A percentile compares a stretch with the other conserved stretches of the same genome.
These are phyloP conservation scores for Vigna nakashimae DNA, from an alignment of 306 rosid species.

Conservation along the genomic window DNA sequence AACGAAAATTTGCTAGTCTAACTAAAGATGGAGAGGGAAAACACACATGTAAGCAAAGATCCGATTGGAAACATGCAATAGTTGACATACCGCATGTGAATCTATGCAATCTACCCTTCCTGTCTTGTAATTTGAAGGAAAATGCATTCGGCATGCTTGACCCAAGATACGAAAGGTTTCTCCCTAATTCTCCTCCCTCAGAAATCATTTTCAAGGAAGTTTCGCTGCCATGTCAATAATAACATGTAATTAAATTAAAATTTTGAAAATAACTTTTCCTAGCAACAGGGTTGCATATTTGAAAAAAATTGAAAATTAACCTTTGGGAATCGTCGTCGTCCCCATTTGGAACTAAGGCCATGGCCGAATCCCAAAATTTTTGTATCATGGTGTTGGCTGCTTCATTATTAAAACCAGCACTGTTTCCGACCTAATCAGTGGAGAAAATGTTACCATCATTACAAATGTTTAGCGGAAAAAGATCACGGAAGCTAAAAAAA, in stretches of 20 bases:
- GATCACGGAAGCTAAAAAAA: background rate
- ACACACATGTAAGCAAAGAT: background rate
- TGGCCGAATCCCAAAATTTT: constrained; percentile 97
- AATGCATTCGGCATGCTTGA: constrained; percentile 53
- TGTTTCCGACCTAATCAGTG: constrained; percentile 73
- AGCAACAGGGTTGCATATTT: constrained; percentile 26
- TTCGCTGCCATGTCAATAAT: constrained; percentile 63
- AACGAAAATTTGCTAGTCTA: too few species aligned
- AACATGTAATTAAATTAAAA: constrained; percentile 38
- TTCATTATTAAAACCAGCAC: constrained; percentile 66
- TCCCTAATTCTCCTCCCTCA: constrained; percentile 76
- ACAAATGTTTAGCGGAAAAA: constrained; percentile 4
- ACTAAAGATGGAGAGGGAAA: background rate
- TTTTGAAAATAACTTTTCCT: constrained; percentile 10
- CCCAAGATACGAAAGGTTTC: constrained; percentile 50
- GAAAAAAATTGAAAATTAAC: constrained; percentile 37
- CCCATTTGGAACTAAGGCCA: constrained; percentile 68
- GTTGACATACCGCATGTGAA: constrained; percentile 76
- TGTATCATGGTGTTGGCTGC: constrained; percentile 83
- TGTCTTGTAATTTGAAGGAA: constrained; percentile 84
- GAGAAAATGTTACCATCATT: constrained; percentile 28
- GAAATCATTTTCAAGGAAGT: constrained; percentile 75
- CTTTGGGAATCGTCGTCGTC: constrained; percentile 84
- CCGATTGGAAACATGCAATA: constrained; percentile 3
- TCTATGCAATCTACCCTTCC: constrained; percentile 81